Base-by-base conservation (phyloP, 2,329 filamentous ascomycete genomes). In the Sphaceloma murrayae region DNA sequence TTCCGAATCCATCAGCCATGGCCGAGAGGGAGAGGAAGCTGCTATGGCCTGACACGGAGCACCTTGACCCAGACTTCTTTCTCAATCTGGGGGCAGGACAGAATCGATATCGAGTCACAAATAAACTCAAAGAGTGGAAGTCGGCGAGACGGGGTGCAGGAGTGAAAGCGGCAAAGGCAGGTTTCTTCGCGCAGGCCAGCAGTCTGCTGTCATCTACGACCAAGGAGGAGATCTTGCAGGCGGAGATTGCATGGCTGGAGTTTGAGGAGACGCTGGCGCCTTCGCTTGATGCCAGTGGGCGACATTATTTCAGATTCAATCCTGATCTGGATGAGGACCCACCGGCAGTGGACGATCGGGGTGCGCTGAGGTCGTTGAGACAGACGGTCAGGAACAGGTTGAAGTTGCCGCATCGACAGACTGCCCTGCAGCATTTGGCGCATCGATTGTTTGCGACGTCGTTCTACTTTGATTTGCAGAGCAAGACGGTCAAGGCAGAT, bases 1-100 rank as follows among this genome's bases (percentile, higher is more conserved):
- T 68, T 55, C 68, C 70, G 48, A 75, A 75, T 32, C 72, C 72
- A 2, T 64, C 71, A 16, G 56, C 59, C 4, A 62, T 74, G 48
- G 72, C 73, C 2, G 66, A 74, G 40, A 56, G 63, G 34, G 71
- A 73, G 33, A 49, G 57, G 17, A 54, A 51, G 13, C 51, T 61
- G 3, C 56, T 62, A 13, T 61, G 59, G 59, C 58, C 59, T 10
- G 57, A 60, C 29, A 47, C 50, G 2, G 52, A 38, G 10, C 54
- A 59, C 22, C 34, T 40, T 6, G 43, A 46, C 26, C 59, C 59
- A 6, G 59, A 62, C 36, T 49, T 62, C 34, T 60, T 62, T 36
- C 43, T 62, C 1, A 60, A 58, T 1, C 50, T 62, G 0, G 59
- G 59, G 2, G 59, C 58, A 5, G 59, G 58, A 1, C 57, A 61